A percentile compares a stretch with the other conserved stretches of the same genome.
Evolutionary conservation across 2,329 filamentous ascomycete species (phyloP).

Genomic region (Tricladium varicosporioides): DNA sequence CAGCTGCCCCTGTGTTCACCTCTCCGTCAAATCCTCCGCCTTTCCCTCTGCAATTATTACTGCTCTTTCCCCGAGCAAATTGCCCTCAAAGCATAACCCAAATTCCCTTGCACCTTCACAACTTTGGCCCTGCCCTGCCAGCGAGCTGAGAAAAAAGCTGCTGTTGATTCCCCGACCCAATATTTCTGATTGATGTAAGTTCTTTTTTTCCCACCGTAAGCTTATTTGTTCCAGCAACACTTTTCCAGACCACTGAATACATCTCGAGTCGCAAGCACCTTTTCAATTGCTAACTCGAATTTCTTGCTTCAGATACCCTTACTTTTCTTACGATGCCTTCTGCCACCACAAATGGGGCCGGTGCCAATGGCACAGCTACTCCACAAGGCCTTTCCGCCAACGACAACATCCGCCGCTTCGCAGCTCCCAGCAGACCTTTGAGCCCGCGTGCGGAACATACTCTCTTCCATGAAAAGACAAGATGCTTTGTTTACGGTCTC

Average conservation of each 20-base stretch:
- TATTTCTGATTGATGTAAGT: conserved; percentile 6
- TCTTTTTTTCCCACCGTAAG: conserved; percentile 2
- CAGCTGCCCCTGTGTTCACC: background rate
- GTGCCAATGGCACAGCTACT: conserved; percentile 46
- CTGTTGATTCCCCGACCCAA: background rate
- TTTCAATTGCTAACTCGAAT: conserved; percentile 18
- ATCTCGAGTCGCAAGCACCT: background rate
- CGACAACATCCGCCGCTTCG: conserved; percentile 98
- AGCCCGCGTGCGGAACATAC: conserved; percentile 85
- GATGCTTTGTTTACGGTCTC: conserved; percentile 99
- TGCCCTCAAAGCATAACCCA: background rate
- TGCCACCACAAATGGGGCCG: conserved; percentile 48
- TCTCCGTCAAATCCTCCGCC: background rate
- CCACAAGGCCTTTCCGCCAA: conserved; percentile 61
- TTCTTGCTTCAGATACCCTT: conserved; percentile 12
- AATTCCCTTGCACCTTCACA: background rate
- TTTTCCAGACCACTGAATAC: background rate
- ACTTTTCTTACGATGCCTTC: conserved; percentile 32
- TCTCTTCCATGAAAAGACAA: conserved; percentile 98
- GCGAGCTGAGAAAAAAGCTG: conserved; percentile 5
- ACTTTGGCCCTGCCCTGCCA: background rate
- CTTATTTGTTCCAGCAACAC: conserved; percentile 1
- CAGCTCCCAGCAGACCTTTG: conserved; percentile 85
- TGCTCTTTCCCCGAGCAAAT: background rate
- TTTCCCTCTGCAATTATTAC: background rate